Percentiles rank a stretch among this genome's conserved stretches.
Evolutionary conservation across 2,329 filamentous ascomycete genomes (phyloP).

Genomic region (Leptographium galeiforme): DNA sequence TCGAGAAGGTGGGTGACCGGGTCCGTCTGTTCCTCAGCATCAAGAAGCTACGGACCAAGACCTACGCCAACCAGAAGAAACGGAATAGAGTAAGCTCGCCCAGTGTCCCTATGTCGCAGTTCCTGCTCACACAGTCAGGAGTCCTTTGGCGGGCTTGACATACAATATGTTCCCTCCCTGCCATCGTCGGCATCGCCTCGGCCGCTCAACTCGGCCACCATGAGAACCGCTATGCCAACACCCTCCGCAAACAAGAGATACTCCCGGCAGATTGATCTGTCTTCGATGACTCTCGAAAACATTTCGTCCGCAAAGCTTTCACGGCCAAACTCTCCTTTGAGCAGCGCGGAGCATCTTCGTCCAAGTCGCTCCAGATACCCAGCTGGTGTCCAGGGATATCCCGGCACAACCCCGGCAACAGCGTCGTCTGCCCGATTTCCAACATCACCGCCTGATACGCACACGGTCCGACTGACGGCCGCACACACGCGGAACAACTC

Average conservation of each 20-base stretch:
- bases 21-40: conserved; percentile 81
- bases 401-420: conserved; percentile 16
- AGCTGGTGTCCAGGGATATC: conserved; percentile 20
- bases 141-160: conserved; percentile 70
- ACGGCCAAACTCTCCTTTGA: conserved; percentile 55
- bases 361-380: conserved; percentile 42
- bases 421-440: conserved; percentile 37
- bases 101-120: not conserved
- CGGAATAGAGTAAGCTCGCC: conserved; percentile 55
- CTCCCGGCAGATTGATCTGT: conserved; percentile 44
- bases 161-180: conserved; percentile 43
- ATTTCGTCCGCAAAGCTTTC: conserved; percentile 42
- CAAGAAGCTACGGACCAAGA: conserved; percentile 67
- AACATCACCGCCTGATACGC: conserved; percentile 50
- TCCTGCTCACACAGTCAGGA: conserved; percentile 38
- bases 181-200: conserved; percentile 54
- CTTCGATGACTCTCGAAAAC: conserved; percentile 26
- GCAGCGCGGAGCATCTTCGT: conserved; percentile 25
- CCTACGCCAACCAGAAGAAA: conserved; percentile 66
- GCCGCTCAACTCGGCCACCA: conserved; percentile 38
- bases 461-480: conserved; percentile 43
- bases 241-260: conserved; percentile 46
- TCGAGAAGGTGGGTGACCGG: conserved; percentile 93
- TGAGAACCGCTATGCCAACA: conserved; percentile 29
- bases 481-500: conserved; percentile 67